These are phyloP conservation scores for Arachis stenosperma DNA, from an alignment of 306 rosid genomes.

Conservation along the genomic window DNA sequence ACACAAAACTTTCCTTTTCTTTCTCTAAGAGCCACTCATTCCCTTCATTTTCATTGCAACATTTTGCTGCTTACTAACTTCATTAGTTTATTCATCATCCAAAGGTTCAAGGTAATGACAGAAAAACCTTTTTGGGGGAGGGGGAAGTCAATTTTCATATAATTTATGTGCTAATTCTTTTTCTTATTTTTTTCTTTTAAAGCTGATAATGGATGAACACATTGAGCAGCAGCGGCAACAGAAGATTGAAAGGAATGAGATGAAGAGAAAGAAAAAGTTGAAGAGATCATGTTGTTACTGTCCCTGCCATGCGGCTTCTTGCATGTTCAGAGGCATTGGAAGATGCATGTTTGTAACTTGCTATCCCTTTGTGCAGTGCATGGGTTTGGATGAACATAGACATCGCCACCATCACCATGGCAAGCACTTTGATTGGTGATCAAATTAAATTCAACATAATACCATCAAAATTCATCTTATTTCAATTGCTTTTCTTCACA, in stretches of 20 bases:
- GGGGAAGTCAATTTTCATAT: not conserved
- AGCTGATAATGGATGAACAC: slow-evolving; percentile 43
- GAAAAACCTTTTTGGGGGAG: no score
- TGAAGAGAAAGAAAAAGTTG: slow-evolving; percentile 38
- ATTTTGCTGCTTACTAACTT: not conserved
- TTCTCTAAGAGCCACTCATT: slow-evolving; percentile 28
- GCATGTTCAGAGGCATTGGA: slow-evolving; percentile 59
- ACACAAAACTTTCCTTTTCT: not conserved
- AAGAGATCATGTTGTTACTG: slow-evolving; percentile 35
- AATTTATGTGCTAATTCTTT: slow-evolving; percentile 1
- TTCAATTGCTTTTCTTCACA: not conserved
- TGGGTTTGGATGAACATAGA: slow-evolving; percentile 61
- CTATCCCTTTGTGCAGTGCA: slow-evolving; percentile 63
- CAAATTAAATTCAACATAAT: no score
- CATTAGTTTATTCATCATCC: slow-evolving; percentile 1
- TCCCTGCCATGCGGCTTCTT: slow-evolving; percentile 47
- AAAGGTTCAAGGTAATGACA: slow-evolving; percentile 8
- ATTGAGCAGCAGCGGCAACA: slow-evolving; percentile 30
- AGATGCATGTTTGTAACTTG: slow-evolving; percentile 71
- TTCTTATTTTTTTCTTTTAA: not conserved
- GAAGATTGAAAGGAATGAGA: slow-evolving; percentile 30
- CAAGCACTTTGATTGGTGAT: slow-evolving; percentile 55
- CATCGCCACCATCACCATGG: slow-evolving; percentile 54
- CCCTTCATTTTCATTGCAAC: not conserved
- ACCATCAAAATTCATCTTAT: not conserved